Base-by-base conservation (phyloP, 2,329 filamentous ascomycete genomes). In the Pseudogymnoascus destructans region DNA sequence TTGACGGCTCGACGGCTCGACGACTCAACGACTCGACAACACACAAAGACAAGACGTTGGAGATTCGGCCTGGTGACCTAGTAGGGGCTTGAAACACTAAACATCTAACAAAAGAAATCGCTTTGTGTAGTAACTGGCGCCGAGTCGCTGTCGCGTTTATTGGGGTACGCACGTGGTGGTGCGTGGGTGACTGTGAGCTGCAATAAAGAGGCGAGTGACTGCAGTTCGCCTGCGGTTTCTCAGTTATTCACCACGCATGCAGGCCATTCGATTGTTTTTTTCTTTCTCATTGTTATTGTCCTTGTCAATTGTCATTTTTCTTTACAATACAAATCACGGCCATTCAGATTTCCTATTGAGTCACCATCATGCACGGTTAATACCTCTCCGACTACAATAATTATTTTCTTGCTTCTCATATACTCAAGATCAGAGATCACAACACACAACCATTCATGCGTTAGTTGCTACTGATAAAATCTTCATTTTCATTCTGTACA, bases 391-490 rank as follows among this genome's bases (percentile, higher is more conserved):
- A 10, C 25, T 33, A 55, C 30, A 11, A 33, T 33, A 55, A 30
- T 55, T 33, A 17, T 25, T 33, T 33, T 55, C 36, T 11, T 40
- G 36, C 36, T 21, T 21, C n/a, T 21, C 36, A 32, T 35, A 27
- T 57, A 13, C 23, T 57, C 30, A 15, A 38, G 32, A 32, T 38
- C 36, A 25, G 36, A 23, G 10, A 30, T 35, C 21, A 56, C 55
- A 57, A 57, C 21, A 57, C 21, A 35, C 57, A 54, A 58, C 57
- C n/a, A n/a, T 23, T 21, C 27, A 52, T n/a, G 33, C 19, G 54
- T 52, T 49, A 32, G 56, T 59, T 30, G 61, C 59, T 52, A 15
- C 55, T 46, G 57, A 57, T 23, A 21, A 58, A 33, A 55, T 57
- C 38, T 59, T 33, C 54, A 38, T 36, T 23, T n/a, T 52, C 36